Conservation (phyloP, 345 rosid genomes). For the Pseudoturritis turrita region DNA sequence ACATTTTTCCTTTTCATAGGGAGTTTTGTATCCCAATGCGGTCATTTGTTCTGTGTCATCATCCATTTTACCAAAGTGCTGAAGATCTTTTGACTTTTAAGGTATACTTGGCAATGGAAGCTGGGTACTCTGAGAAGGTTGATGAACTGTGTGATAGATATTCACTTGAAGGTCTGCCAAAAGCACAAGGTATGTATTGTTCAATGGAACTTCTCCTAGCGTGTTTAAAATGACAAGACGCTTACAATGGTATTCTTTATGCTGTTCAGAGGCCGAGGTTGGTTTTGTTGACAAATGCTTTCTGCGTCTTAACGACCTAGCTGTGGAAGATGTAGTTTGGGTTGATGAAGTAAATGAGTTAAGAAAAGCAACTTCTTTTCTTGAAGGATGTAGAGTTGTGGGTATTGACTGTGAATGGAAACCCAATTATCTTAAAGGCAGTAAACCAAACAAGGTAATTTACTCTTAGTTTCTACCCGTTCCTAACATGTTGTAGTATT, state of each 20-base stretch:
- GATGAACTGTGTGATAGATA: conserved; percentile 76
- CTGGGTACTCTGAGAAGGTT: conserved; percentile 92
- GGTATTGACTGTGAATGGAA: conserved; percentile 98
- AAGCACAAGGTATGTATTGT: conserved; percentile 46
- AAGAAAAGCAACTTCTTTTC: conserved; percentile 45
- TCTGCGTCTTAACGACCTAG: conserved; percentile 60
- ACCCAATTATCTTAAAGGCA: conserved; percentile 74
- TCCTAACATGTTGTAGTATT: background rate
- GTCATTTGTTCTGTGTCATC: background rate
- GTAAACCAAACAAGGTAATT: conserved; percentile 71
- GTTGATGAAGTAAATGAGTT: conserved; percentile 66
- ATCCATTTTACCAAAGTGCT: background rate
- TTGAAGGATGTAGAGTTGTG: conserved; percentile 69
- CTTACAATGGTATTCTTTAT: conserved; percentile 5
- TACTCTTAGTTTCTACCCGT: background rate
- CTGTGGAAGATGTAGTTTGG: conserved; percentile 64
- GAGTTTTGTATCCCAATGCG: background rate
- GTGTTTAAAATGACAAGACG: background rate
- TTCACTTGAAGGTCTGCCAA: conserved; percentile 72
- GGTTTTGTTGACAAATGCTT: conserved; percentile 38
- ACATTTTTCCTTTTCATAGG: background rate
- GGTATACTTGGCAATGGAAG: conserved; percentile 99
- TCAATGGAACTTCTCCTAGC: background rate
- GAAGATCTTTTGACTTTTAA: conserved; percentile 22
- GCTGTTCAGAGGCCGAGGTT: conserved; percentile 51